Evolutionary conservation across 352 stramenopile genomes (phyloP).

Genomic region (Phytophthora ohioensis): DNA sequence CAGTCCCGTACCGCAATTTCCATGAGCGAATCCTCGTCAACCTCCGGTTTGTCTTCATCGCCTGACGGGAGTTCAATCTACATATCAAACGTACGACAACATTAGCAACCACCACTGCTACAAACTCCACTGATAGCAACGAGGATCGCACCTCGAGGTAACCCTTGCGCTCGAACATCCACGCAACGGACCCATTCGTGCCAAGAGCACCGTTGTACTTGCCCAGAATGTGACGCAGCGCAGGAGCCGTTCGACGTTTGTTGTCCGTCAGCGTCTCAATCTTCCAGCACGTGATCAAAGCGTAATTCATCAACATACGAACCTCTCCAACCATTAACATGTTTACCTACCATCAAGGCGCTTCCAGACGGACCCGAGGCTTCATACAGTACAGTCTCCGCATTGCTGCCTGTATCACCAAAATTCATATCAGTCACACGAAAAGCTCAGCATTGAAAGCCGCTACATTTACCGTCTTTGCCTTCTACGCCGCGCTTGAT

Average conservation of each 20-base stretch:
- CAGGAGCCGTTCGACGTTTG: constrained; percentile 80
- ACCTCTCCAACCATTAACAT: no score
- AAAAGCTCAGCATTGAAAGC: background rate
- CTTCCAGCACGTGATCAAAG: constrained; percentile 29
- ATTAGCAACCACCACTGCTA: background rate
- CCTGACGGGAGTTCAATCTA: constrained; percentile 54
- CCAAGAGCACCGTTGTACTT: constrained; percentile 74
- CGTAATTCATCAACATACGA: background rate
- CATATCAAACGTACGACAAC: constrained; percentile 14
- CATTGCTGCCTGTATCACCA: constrained; percentile 53
- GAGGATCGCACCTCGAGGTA: constrained; percentile 69
- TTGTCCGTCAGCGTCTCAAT: constrained; percentile 90
- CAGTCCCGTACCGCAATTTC: constrained; percentile 60
- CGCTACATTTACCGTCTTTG: constrained; percentile 59
- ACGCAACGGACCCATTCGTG: constrained; percentile 82
- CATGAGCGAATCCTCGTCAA: constrained; percentile 83
- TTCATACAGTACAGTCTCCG: constrained; percentile 84
- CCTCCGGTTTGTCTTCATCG: constrained; percentile 11
- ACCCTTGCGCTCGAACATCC: constrained; percentile 89
- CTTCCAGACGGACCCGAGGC: constrained; percentile 74
- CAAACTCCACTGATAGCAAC: no score
- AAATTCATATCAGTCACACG: background rate
- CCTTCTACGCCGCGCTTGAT: constrained; percentile 85
- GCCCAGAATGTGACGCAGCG: constrained; percentile 78
- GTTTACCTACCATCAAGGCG: constrained; percentile 64